Conservation (phyloP, 352 stramenopile genomes). For the Pythium insidiosum region DNA sequence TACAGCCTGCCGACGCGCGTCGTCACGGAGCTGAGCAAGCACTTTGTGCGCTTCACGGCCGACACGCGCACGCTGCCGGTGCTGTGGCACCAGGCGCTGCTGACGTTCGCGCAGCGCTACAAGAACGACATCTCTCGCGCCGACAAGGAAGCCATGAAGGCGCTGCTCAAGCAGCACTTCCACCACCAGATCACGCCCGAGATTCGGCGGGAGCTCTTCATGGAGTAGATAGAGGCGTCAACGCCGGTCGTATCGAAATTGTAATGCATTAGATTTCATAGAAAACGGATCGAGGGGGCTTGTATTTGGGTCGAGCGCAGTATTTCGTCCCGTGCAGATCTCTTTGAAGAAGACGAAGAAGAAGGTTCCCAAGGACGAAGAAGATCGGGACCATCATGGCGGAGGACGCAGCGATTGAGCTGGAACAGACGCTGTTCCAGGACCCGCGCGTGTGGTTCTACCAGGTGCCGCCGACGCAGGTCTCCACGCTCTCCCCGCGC, state of each 20-base stretch:
- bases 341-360: no score
- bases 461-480: slow-evolving; percentile 56
- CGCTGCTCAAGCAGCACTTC: slow-evolving; percentile 86
- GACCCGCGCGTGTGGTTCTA: slow-evolving; percentile 82
- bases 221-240: slow-evolving; percentile 32
- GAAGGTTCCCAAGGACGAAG: no score
- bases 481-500: slow-evolving; percentile 64
- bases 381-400: no score
- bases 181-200: slow-evolving; percentile 98
- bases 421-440: slow-evolving; percentile 74
- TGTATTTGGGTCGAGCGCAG: no score
- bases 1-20: slow-evolving; percentile 97
- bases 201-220: slow-evolving; percentile 95
- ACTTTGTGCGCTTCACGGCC: slow-evolving; percentile 93
- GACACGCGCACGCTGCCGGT: slow-evolving; percentile 90
- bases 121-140: slow-evolving; percentile 95
- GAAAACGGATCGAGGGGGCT: no score
- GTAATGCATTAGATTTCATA: slow-evolving; percentile 18
- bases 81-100: slow-evolving; percentile 98
- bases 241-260: slow-evolving; percentile 13
- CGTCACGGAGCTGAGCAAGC: slow-evolving; percentile 92
- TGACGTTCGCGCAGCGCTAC: slow-evolving; percentile 98
- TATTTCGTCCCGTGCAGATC: no score
- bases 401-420: slow-evolving; percentile 12
- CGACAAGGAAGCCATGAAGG: slow-evolving; percentile 93